Conservation (phyloP, 768 basidiomycete genomes). For the Pleurotus tuoliensis region DNA sequence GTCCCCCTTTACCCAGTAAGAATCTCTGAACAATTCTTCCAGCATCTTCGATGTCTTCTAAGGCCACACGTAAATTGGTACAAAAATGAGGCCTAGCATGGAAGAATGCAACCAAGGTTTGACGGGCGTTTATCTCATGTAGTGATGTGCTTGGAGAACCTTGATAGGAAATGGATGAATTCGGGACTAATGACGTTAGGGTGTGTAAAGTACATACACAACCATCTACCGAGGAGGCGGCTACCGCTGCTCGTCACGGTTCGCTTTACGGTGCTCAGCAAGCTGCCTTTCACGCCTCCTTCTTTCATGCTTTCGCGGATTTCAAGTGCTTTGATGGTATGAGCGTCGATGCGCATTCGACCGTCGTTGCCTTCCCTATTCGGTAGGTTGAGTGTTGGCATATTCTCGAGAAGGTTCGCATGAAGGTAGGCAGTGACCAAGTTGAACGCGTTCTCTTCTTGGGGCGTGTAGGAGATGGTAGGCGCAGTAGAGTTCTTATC, state of each 20-base stretch:
- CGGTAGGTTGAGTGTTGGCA: slow-evolving; percentile 61
- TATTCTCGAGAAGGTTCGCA: slow-evolving; percentile 70
- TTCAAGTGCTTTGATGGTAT: slow-evolving; percentile 87
- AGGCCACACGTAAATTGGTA: slow-evolving; percentile 51
- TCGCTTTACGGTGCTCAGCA: slow-evolving; percentile 70
- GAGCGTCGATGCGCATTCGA: slow-evolving; percentile 87
- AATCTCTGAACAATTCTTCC: slow-evolving; percentile 78
- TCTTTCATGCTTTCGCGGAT: slow-evolving; percentile 73
- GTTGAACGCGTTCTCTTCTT: slow-evolving; percentile 54
- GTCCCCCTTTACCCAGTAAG: slow-evolving; percentile 61
- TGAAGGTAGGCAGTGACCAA: slow-evolving; percentile 65
- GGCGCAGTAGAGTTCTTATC: background rate
- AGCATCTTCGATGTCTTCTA: slow-evolving; percentile 64
- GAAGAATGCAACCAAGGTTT: slow-evolving; percentile 76
- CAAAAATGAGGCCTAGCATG: slow-evolving; percentile 56
- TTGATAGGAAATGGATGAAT: slow-evolving; percentile 23
- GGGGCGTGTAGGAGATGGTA: slow-evolving; percentile 21
- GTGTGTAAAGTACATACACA: slow-evolving; percentile 58
- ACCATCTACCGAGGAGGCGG: slow-evolving; percentile 68
- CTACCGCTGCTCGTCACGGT: slow-evolving; percentile 78
- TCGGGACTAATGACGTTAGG: slow-evolving; percentile 18
- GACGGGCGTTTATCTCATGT: slow-evolving; percentile 66
- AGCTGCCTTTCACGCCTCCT: slow-evolving; percentile 68
- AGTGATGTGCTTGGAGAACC: slow-evolving; percentile 82
- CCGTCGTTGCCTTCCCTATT: slow-evolving; percentile 47